phyloP scores from a whole-genome alignment of 257 asterid genomes.

The Solanum ossicruentum region DNA sequence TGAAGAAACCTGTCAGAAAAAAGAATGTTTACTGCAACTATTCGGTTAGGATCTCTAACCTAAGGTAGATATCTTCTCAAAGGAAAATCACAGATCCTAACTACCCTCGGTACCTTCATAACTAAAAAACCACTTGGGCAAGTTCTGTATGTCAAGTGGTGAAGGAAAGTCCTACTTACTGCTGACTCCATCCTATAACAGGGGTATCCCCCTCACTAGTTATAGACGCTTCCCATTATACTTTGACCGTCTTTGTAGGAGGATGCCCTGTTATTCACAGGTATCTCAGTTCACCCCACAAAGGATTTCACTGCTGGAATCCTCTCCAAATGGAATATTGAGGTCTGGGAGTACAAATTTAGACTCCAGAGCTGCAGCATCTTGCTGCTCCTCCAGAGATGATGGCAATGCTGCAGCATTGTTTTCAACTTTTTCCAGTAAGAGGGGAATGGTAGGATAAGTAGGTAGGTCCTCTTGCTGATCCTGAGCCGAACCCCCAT shows the following conservation, averaged over 20 bases:
- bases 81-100: background rate
- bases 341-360: conserved; percentile 30
- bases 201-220: background rate
- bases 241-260: background rate
- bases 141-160: background rate
- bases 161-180: background rate
- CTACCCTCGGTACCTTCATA: conserved; percentile 5
- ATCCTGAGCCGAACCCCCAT: background rate
- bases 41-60: conserved; percentile 4
- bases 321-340: conserved; percentile 27
- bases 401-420: background rate
- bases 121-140: background rate
- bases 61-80: background rate
- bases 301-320: background rate
- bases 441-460: background rate
- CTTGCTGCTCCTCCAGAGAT: background rate
- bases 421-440: background rate
- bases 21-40: background rate
- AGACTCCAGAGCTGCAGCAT: background rate
- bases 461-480: background rate
- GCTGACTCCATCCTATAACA: background rate
- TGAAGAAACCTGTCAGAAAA: background rate
- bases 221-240: background rate
- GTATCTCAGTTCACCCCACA: background rate
- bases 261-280: background rate